A percentile compares a stretch with the other conserved stretches of the same genome.
Evolutionary conservation across 108 stramenopile genomes (phyloP).

Genomic region (Pseudonitzschia delicatissima): DNA sequence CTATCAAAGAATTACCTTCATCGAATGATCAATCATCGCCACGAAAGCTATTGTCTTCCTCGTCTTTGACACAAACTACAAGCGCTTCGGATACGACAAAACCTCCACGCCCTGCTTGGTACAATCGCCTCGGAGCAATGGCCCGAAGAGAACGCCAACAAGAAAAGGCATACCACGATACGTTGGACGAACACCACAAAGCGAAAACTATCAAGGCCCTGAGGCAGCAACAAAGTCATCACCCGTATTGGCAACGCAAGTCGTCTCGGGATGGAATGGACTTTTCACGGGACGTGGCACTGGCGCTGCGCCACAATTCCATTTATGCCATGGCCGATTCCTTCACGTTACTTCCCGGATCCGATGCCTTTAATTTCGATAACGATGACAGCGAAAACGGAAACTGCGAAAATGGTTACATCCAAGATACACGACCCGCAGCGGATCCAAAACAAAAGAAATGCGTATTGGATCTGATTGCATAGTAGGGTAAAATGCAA

Average conservation of each 20-base stretch:
- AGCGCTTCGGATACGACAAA: background rate
- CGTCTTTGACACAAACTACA: background rate
- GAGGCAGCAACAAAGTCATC: background rate
- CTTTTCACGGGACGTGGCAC: background rate
- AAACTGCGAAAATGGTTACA: background rate
- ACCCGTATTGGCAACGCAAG: background rate
- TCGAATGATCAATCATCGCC: background rate
- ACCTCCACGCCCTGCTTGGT: background rate
- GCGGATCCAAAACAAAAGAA: background rate
- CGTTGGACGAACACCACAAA: slow-evolving; percentile 1
- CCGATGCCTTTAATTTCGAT: background rate
- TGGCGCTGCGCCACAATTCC: background rate
- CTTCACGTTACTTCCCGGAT: background rate
- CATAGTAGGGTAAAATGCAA: too few relatives aligned
- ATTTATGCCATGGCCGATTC: slow-evolving; percentile 4
- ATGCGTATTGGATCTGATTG: slow-evolving; percentile 8
- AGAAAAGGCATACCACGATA: slow-evolving; percentile 4
- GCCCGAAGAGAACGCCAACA: background rate
- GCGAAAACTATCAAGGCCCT: background rate
- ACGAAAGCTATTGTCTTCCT: background rate
- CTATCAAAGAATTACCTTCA: background rate
- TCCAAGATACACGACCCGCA: background rate
- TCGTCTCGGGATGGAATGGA: background rate
- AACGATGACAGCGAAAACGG: background rate
- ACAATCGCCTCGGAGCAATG: background rate